These are phyloP conservation scores for Styphnolobium japonicum DNA, from an alignment of 306 rosid species.

Conservation along the genomic window DNA sequence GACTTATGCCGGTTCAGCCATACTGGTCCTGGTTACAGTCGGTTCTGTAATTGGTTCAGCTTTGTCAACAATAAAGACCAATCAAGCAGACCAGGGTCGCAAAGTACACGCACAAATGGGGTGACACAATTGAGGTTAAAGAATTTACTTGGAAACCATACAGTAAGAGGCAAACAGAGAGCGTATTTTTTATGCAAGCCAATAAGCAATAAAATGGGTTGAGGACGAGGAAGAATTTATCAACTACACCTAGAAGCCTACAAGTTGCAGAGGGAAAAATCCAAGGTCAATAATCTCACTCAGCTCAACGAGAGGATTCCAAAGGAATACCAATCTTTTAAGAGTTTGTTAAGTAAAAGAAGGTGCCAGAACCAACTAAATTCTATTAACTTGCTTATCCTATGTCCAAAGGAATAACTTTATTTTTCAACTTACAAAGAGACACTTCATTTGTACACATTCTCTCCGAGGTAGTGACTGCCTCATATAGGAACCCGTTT, in stretches of 20 bases:
- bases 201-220: neutral
- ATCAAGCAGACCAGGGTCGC: conserved; percentile 33
- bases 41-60: conserved; percentile 50
- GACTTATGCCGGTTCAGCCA: conserved; percentile 52
- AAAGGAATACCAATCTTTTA: conserved; percentile 16
- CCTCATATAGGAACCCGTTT: conserved; percentile 28
- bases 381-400: conserved; percentile 10
- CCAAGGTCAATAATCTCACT: neutral
- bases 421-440: conserved; percentile 12
- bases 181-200: neutral
- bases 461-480: conserved; percentile 15
- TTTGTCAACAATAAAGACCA: conserved; percentile 32
- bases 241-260: neutral
- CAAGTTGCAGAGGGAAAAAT: conserved; percentile 11
- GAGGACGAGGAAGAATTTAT: conserved; percentile 6
- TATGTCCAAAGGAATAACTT: conserved; percentile 29
- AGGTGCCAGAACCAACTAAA: neutral
- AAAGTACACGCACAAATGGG: conserved; percentile 45
- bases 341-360: conserved; percentile 9
- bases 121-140: neutral
- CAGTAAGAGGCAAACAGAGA: neutral
- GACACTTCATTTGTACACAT: conserved; percentile 27
- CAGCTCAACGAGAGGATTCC: conserved; percentile 1
- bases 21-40: conserved; percentile 44
- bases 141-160: neutral